Evolutionary conservation across 140 eudicot genomes (phyloP), one percentile per base, ranked within the genome.

Genomic region (Senecio squalidus): DNA sequence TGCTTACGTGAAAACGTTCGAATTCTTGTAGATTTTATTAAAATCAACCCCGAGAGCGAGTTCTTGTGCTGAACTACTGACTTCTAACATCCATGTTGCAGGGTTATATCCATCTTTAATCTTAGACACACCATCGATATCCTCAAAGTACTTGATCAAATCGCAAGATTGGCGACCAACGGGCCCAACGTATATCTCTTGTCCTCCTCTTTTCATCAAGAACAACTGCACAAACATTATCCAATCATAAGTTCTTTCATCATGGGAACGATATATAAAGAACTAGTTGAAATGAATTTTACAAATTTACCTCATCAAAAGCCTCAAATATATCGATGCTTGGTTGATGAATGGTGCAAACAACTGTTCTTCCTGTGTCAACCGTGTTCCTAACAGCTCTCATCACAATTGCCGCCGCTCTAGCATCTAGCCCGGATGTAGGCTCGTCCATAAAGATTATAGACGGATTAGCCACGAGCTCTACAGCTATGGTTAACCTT

Each of bases 401-500:
- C 95, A 89, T 84, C 30, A 89, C 88, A 38, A 84, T 82, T 0
- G 88, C 92, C 31, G 97, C 97, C 3, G 97, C 92, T 67, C 97
- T 77, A 21, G 95, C 95, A 73, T 85, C 97, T 11, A 89, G 79
- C 27, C 97, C 97, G 3, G 97, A 84, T 23, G 97, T 89, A 47
- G 97, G 95, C 22, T 89, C 97, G n/a, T 89, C 95, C 97, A 89
- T 84, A 71, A 89, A 89, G 22, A 84, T 89, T 27, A 84, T 84
- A 34, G 95, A 84, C 0, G 97, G 97, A 51, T 89, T 89, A 3
- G 94, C 97, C 58, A 89, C 97, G 2, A 89, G 86, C 74, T 89
- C 97, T 3, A 89, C 95, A 2, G 97, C 95, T 52, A 89, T 89
- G 20, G 97, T 89, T 23, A 89, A 77, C 69, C 97, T 69, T 67